Evolutionary conservation across 192 early-diverging fungal genomes (phyloP), one percentile per base, ranked within the genome.

Genomic region (Coemansia sp.): DNA sequence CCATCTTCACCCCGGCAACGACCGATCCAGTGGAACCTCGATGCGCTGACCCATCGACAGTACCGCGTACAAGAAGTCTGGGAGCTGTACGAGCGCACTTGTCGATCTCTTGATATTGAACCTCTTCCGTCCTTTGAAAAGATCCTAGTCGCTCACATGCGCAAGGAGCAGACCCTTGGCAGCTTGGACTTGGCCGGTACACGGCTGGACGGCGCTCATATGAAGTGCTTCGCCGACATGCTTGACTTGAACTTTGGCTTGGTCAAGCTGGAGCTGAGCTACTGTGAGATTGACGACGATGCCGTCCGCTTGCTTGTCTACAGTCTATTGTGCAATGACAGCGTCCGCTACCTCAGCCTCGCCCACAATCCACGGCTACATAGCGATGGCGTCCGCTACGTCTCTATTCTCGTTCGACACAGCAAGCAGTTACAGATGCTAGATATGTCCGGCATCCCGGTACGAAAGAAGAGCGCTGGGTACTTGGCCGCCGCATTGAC

Each of bases 231-330:
- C 62, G 89, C 90, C 21, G 92, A 93, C 57, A 85, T 94, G 57
- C 80, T 94, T 23, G 88, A 87, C 25, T 81, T 93, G 25, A 88
- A 92, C 61, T 90, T 91, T 85, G 91, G 92, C 25, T 75, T 94
- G 37, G 71, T 72, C 53, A 84, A 87, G 53, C 85, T 94, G 21
- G 86, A 84, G 42, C 69, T 94, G 44, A 85, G 87, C 53, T 84
- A 88, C 70, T 94, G 93, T 63, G 80, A 78, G 4, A 62, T 94
- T 17, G 92, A 92, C 41, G 92, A 93, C 69, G 85, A 91, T 70
- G 88, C 89, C 69, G 63, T 87, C 41, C 89, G 91, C 64, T 72
- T 90, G 59, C 64, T 94, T 8, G 70, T 90, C 5, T 91, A 94
- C 78, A 89, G 91, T 66, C 60, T 94, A 42, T 69, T 94, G 41